A percentile compares a stretch with the other conserved stretches of the same genome.
These are phyloP conservation scores for Alternaria sp. DNA, from an alignment of 2,329 filamentous ascomycete species.

Conservation along the genomic window DNA sequence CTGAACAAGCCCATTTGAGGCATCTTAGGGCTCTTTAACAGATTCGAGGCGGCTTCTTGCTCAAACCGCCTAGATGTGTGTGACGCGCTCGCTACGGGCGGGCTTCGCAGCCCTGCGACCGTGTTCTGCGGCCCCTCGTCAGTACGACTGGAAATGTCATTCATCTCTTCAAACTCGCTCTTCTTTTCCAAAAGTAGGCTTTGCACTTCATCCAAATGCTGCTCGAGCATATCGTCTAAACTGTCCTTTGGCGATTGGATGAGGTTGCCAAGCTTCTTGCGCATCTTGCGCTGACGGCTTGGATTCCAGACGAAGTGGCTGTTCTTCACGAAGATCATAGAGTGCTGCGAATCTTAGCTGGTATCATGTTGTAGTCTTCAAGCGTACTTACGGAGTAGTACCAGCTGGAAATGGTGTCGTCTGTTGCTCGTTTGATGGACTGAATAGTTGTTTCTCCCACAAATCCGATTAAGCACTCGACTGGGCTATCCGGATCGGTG, in stretches of 20 bases:
- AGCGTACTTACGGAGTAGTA: slow-evolving; percentile 68
- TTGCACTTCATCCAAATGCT: slow-evolving; percentile 60
- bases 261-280: slow-evolving; percentile 64
- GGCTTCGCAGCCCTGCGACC: slow-evolving; percentile 28
- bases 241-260: slow-evolving; percentile 53
- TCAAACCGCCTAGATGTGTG: slow-evolving; percentile 18
- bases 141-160: slow-evolving; percentile 25
- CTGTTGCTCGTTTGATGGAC: slow-evolving; percentile 68
- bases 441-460: slow-evolving; percentile 76
- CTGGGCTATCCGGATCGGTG: slow-evolving; percentile 59
- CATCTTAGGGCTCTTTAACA: slow-evolving; percentile 26
- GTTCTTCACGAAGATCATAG: slow-evolving; percentile 76
- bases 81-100: slow-evolving; percentile 20
- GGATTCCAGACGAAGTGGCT: slow-evolving; percentile 78
- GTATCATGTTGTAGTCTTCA: not conserved
- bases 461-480: slow-evolving; percentile 80
- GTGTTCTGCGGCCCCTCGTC: slow-evolving; percentile 24
- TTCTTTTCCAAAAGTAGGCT: slow-evolving; percentile 53
- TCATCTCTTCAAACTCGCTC: slow-evolving; percentile 45
- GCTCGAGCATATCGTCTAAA: slow-evolving; percentile 64
- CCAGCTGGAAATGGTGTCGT: slow-evolving; percentile 82
- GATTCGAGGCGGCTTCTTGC: slow-evolving; percentile 18
- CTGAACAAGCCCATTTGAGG: slow-evolving; percentile 41
- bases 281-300: slow-evolving; percentile 62
- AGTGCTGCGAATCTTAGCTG: slow-evolving; percentile 59